Base-by-base conservation (phyloP, 192 early-diverging fungal genomes). In the Ambispora gerdemannii region DNA sequence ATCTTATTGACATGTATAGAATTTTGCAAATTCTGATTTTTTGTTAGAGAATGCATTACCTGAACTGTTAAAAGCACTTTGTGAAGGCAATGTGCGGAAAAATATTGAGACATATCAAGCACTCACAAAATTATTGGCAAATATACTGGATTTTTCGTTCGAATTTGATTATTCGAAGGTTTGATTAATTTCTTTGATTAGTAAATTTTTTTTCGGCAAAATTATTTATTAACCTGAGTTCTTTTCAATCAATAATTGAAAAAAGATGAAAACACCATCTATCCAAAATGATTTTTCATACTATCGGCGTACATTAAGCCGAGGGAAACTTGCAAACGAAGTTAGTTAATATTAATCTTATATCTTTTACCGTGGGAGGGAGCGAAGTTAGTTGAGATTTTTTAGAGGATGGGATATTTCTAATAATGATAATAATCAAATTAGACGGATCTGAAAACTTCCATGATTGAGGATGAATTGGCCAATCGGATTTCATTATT, bases 201-300 rank as follows among this genome's bases (percentile, higher is more conserved):
- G 6, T 43, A 63, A 7, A 15, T 43, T 22, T 35, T 38, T 22
- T n/a, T n/a, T n/a, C n/a, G n/a, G n/a, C n/a, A n/a, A n/a, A n/a
- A n/a, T n/a, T n/a, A n/a, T n/a, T n/a, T n/a, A n/a, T n/a, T n/a
- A n/a, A n/a, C n/a, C n/a, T n/a, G n/a, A n/a, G n/a, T n/a, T n/a
- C n/a, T n/a, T n/a, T n/a, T n/a, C n/a, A n/a, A 17, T 33, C 0
- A 8, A 25, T 4, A 22, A 24, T 33, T 27, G n/a, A 7, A 25
- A 58, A 3, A 72, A 89, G 89, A 92, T 92, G 88, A 80, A 76
- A 71, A 91, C 87, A 49, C 86, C 90, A 17, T 87, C 88, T 72
- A 86, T 97, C 69, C 96, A 98, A 77, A 98, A 98, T 78, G 96
- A 98, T 72, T 95, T 98, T 75, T 95, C 95, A 47, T 98, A 94